phyloP scores from a whole-genome alignment of 202 grass and related monocot genomes.

The Cymbopogon flexuosus region DNA sequence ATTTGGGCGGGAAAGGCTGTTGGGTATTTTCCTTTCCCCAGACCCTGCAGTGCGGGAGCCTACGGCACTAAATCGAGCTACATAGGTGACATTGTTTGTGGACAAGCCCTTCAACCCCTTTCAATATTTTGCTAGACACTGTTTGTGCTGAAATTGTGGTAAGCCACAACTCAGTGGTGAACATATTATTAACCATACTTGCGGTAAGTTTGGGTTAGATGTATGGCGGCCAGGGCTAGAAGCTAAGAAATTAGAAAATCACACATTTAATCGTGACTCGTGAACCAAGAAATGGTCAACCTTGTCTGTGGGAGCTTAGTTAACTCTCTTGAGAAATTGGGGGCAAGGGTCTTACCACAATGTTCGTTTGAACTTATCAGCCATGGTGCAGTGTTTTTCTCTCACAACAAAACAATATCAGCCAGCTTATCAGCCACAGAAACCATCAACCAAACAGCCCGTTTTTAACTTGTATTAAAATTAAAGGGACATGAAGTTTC shows the following conservation, averaged over 20 bases:
- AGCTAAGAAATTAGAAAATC: not conserved
- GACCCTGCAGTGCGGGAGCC: too few species aligned
- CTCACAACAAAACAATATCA: not conserved
- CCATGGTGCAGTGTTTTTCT: too few species aligned
- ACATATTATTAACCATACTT: not conserved
- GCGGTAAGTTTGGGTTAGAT: not conserved
- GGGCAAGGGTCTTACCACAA: not conserved
- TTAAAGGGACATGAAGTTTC: not conserved
- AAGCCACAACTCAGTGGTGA: not conserved
- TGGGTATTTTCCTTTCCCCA: too few species aligned
- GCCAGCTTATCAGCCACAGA: too few species aligned
- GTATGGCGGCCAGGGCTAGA: not conserved
- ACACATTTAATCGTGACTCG: not conserved
- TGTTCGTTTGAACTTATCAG: too few species aligned
- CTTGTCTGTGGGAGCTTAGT: not conserved
- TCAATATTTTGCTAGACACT: not conserved
- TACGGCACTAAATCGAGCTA: too few species aligned
- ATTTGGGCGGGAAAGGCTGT: too few species aligned
- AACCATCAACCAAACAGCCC: too few species aligned
- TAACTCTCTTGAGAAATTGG: not conserved
- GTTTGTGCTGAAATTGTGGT: not conserved
- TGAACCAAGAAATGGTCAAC: not conserved
- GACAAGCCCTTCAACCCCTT: too few species aligned
- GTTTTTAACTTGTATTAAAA: not conserved
- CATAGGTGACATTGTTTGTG: too few species aligned